Conservation (phyloP, 352 stramenopile genomes). For the Globisporangium megalacanthum region DNA sequence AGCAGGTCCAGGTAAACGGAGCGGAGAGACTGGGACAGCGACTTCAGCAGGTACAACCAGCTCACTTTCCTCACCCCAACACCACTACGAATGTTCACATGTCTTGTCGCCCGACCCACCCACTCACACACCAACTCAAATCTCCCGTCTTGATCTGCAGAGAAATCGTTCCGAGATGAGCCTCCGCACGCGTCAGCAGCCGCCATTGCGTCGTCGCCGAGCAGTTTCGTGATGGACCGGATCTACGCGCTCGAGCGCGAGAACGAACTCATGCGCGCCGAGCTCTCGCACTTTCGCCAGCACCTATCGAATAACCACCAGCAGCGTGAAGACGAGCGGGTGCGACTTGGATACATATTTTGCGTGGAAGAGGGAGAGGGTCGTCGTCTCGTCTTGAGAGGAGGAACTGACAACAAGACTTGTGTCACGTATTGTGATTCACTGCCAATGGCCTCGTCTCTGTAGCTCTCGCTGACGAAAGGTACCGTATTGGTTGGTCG, state of each 20-base stretch:
- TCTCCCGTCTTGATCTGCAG: neutral
- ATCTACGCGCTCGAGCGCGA: slow-evolving; percentile 50
- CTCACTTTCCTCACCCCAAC: neutral
- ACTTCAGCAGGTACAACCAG: neutral
- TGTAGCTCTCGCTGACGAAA: slow-evolving; percentile 21
- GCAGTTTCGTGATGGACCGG: slow-evolving; percentile 23
- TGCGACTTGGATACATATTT: slow-evolving; percentile 12
- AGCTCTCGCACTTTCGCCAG: slow-evolving; percentile 48
- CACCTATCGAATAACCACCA: slow-evolving; percentile 52
- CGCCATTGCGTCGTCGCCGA: slow-evolving; percentile 1
- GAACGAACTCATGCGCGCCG: slow-evolving; percentile 46
- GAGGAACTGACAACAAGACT: neutral
- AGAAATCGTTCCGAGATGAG: slow-evolving; percentile 10
- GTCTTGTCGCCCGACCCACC: neutral
- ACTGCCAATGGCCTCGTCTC: no score
- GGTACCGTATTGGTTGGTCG: slow-evolving; percentile 1
- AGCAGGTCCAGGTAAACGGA: slow-evolving; percentile 1
- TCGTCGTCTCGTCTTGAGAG: neutral
- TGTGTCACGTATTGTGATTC: neutral
- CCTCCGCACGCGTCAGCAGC: neutral
- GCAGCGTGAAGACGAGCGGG: slow-evolving; percentile 51
- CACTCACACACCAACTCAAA: neutral
- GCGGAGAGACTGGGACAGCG: neutral
- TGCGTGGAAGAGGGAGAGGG: neutral
- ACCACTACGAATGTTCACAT: no score